Evolutionary conservation across 768 basidiomycete species (phyloP).

Genomic region (Clitopilus passeckerianus): DNA sequence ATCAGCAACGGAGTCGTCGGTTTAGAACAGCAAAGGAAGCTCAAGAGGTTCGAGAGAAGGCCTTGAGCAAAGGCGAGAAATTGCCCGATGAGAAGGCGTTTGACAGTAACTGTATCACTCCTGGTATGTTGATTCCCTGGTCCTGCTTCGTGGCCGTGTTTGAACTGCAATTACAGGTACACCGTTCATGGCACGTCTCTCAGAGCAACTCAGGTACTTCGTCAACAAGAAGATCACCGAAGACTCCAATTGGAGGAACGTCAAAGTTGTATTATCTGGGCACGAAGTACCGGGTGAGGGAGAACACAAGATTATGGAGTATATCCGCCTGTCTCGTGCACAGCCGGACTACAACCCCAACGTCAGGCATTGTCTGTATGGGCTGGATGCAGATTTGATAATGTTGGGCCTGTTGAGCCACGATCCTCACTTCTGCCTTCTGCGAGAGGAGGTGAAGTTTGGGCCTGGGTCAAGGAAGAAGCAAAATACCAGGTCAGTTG

Average conservation of each 20-base stretch:
- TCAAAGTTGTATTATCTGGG: conserved; percentile 91
- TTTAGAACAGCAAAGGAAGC: conserved; percentile 95
- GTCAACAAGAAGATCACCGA: conserved; percentile 98
- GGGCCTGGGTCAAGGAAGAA: conserved; percentile 78
- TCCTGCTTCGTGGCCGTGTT: not conserved
- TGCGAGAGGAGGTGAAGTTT: conserved; percentile 98
- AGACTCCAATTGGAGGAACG: conserved; percentile 90
- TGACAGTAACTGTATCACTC: conserved; percentile 98
- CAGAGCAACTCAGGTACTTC: conserved; percentile 90
- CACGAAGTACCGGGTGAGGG: conserved; percentile 99
- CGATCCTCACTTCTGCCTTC: conserved; percentile 96
- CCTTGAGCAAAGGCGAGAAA: conserved; percentile 83
- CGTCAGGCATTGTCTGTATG: conserved; percentile 95
- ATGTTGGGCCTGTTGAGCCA: conserved; percentile 97
- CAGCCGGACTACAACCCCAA: conserved; percentile 97
- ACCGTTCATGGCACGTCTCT: conserved; percentile 91
- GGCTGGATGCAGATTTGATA: conserved; percentile 96
- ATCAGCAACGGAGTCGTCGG: conserved; percentile 91
- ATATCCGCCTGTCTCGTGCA: conserved; percentile 90
- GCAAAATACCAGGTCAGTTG: conserved; percentile 41
- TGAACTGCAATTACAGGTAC: conserved; percentile 54
- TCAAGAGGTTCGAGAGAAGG: conserved; percentile 81
- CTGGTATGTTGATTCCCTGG: conserved; percentile 50
- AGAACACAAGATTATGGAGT: conserved; percentile 99
- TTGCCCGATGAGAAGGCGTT: conserved; percentile 93